Base-by-base conservation (phyloP, 1,284 basidiomycete genomes). In the Fomitopsis betulina region DNA sequence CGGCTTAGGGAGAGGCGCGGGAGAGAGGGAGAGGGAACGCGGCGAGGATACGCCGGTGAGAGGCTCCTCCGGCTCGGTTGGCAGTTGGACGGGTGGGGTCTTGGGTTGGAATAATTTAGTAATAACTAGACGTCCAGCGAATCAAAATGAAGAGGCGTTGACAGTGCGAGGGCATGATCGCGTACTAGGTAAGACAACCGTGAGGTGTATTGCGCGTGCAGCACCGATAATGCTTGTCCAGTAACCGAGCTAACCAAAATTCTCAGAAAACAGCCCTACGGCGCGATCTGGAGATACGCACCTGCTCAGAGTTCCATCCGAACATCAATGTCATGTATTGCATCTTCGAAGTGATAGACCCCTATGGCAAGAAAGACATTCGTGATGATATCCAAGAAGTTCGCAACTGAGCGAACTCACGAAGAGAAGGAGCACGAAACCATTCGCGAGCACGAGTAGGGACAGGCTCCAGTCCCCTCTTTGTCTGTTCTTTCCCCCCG, bases 261-360 rank as follows among this genome's bases (percentile, higher is more conserved):
- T 13, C 25, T 23, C 42, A 23, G 19, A 21, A 45, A 23, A 45
- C 21, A 12, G 5, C 42, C 12, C 45, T 8, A 7, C 7, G 45
- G 12, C 15, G 25, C 23, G 13, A 15, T 7, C 23, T 10, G 13
- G 27, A 30, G 12, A 25, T 12, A 39, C 15, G 23, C 63, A 91
- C 89, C 65, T 79, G 77, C 70, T 89, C 83, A 5, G 89, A 79
- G n/a, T 75, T 80, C 93, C 92, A 95, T 0, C 80, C 79, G 67
- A 88, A 94, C 1, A 73, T 77, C 7, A 78, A 78, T 9, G 83
- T 76, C 5, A 85, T 78, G 69, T 88, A 95, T 68, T 93, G 91
- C 54, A 89, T 80, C 66, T 87, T 87, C 65, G 83, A 84, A 7
- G 75, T 69, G 56, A 82, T 38, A 8, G 33, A 9, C 6, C 58